A percentile compares a stretch with the other conserved stretches of the same genome.
Evolutionary conservation across 768 basidiomycete species (phyloP).

Genomic region (Termitomyces sp.): DNA sequence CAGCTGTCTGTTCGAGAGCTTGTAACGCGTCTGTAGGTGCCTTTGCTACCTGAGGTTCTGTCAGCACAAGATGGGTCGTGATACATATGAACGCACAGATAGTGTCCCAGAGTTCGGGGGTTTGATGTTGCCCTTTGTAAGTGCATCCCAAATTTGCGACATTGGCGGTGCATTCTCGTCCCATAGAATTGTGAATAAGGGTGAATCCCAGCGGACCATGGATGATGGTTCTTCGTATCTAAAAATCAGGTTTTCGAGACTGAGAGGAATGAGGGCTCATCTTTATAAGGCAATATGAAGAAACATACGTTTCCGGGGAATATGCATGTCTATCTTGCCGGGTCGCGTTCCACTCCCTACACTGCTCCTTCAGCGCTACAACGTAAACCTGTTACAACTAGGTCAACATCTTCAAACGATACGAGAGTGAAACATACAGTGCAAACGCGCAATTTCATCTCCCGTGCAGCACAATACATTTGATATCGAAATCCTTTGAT

Average conservation of each 20-base stretch:
- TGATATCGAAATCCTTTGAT: slow-evolving; percentile 99
- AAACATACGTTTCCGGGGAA: slow-evolving; percentile 66
- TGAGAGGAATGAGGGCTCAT: slow-evolving; percentile 24
- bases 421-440: slow-evolving; percentile 55
- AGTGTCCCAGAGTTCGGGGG: slow-evolving; percentile 85
- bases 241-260: slow-evolving; percentile 82
- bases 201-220: slow-evolving; percentile 99
- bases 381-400: slow-evolving; percentile 59
- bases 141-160: slow-evolving; percentile 74
- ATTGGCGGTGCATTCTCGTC: slow-evolving; percentile 63
- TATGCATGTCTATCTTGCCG: slow-evolving; percentile 54
- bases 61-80: not conserved
- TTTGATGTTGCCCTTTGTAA: slow-evolving; percentile 78
- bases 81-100: slow-evolving; percentile 42
- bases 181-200: slow-evolving; percentile 83
- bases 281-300: not conserved
- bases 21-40: slow-evolving; percentile 89
- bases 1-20: slow-evolving; percentile 76
- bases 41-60: slow-evolving; percentile 56
- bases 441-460: slow-evolving; percentile 79
- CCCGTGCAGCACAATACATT: slow-evolving; percentile 93
- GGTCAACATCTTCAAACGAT: not conserved
- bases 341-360: slow-evolving; percentile 69
- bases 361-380: slow-evolving; percentile 71
- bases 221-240: slow-evolving; percentile 96